Conservation (phyloP, 163 green algal genomes). For the Volvox carteri region DNA sequence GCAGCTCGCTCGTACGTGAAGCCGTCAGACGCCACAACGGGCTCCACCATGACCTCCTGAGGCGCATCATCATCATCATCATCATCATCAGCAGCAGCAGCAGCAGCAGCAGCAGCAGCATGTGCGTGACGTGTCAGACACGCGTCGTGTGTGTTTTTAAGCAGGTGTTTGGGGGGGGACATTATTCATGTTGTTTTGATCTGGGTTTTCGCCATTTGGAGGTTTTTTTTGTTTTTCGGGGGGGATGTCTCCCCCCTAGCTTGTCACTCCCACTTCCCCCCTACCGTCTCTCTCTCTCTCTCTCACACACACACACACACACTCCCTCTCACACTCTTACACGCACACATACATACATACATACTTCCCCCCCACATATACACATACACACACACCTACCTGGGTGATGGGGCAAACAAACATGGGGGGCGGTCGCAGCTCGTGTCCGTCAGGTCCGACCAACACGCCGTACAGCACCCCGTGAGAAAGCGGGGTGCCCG, state of each 20-base stretch:
- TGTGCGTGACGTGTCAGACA: too few relatives aligned
- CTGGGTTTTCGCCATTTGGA: too few relatives aligned
- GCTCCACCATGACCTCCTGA: slow-evolving; percentile 66
- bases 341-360: slow-evolving; percentile 60
- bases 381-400: slow-evolving; percentile 49
- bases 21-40: slow-evolving; percentile 71
- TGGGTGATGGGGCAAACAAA: slow-evolving; percentile 71
- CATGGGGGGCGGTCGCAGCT: slow-evolving; percentile 39
- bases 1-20: slow-evolving; percentile 74
- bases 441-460: background rate
- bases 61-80: too few relatives aligned
- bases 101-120: too few relatives aligned
- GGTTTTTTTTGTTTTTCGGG: too few relatives aligned
- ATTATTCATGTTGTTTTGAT: too few relatives aligned
- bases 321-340: slow-evolving; percentile 16
- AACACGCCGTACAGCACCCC: background rate
- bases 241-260: too few relatives aligned
- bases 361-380: slow-evolving; percentile 36
- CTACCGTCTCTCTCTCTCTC: too few relatives aligned
- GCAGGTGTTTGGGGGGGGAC: too few relatives aligned
- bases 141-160: too few relatives aligned
- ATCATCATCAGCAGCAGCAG: too few relatives aligned
- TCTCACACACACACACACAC: slow-evolving; percentile 58
- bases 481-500: background rate
- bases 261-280: too few relatives aligned